Percentiles rank a stretch among this genome's conserved stretches.
Conservation (phyloP, 1,284 basidiomycete species). For the Rhodotorula sp. region DNA sequence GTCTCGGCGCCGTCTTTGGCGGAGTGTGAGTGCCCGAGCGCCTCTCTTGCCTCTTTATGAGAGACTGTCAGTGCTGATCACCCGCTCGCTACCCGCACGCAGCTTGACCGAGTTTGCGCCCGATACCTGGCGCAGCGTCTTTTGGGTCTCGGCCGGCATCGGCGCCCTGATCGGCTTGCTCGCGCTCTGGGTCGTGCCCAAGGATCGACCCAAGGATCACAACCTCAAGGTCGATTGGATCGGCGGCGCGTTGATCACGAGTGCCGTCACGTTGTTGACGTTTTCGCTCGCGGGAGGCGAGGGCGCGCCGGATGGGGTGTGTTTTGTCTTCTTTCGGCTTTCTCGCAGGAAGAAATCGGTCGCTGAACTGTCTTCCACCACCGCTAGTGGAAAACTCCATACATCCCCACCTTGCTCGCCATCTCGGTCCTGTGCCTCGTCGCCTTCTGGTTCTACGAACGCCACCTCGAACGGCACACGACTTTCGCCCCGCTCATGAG, state of each 20-base stretch:
- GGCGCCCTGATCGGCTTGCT: constrained; percentile 56
- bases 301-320: constrained; percentile 54
- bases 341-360: background rate
- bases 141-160: constrained; percentile 60
- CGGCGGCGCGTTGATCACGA: constrained; percentile 70
- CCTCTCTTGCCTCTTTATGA: background rate
- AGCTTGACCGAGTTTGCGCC: constrained; percentile 62
- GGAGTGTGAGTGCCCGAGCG: constrained; percentile 54
- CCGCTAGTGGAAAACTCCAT: constrained; percentile 35
- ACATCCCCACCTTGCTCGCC: constrained; percentile 59
- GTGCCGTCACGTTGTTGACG: constrained; percentile 71
- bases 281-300: constrained; percentile 76
- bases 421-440: constrained; percentile 61
- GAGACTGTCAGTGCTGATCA: background rate
- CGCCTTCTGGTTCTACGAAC: constrained; percentile 68
- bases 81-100: background rate
- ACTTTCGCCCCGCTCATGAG: constrained; percentile 65
- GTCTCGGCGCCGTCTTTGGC: constrained; percentile 65
- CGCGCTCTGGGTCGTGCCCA: constrained; percentile 59
- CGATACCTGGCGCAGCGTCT: constrained; percentile 61
- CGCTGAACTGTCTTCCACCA: background rate
- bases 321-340: too few relatives aligned
- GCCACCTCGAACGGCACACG: constrained; percentile 54
- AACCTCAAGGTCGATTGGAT: constrained; percentile 76
- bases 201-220: constrained; percentile 47